These are phyloP conservation scores for Clarireedia hainanense DNA, from an alignment of 2,329 filamentous ascomycete species.

Conservation along the genomic window DNA sequence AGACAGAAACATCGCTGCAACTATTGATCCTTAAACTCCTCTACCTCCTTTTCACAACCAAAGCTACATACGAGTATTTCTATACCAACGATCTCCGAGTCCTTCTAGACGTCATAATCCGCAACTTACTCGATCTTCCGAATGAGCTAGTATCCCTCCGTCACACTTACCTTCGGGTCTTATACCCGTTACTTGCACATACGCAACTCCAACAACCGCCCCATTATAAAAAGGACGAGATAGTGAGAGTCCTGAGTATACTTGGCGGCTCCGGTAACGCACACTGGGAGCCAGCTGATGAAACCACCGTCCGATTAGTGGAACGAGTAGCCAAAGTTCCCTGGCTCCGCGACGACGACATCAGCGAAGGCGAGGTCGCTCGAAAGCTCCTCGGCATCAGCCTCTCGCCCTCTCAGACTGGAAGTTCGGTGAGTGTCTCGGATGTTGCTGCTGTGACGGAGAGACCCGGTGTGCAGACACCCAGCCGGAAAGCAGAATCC, in stretches of 20 bases:
- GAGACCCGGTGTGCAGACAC: constrained; percentile 75
- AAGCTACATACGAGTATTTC: constrained; percentile 91
- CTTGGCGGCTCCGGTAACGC: constrained; percentile 58
- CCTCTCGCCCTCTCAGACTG: constrained; percentile 54
- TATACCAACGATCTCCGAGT: constrained; percentile 97
- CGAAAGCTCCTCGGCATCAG: constrained; percentile 63
- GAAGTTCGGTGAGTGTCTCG: constrained; percentile 66
- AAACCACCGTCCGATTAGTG: constrained; percentile 71
- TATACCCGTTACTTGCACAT: constrained; percentile 84
- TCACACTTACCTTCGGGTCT: constrained; percentile 89
- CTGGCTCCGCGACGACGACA: constrained; percentile 50
- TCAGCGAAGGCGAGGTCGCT: constrained; percentile 39
- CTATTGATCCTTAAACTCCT: constrained; percentile 93
- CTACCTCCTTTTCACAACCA: constrained; percentile 90
- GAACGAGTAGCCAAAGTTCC: constrained; percentile 65
- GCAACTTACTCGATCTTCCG: constrained; percentile 91
- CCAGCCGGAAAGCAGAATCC: constrained; percentile 49
- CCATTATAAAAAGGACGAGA: constrained; percentile 85
- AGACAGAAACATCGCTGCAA: constrained; percentile 89
- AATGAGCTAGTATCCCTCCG: constrained; percentile 70
- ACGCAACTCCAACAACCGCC: constrained; percentile 82
- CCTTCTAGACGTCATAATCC: constrained; percentile 88
- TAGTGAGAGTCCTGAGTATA: constrained; percentile 66
- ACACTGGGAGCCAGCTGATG: constrained; percentile 75
- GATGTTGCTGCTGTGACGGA: constrained; percentile 75